Evolutionary conservation across 352 stramenopile genomes (phyloP).

Genomic region (Globisporangium takayamanum): DNA sequence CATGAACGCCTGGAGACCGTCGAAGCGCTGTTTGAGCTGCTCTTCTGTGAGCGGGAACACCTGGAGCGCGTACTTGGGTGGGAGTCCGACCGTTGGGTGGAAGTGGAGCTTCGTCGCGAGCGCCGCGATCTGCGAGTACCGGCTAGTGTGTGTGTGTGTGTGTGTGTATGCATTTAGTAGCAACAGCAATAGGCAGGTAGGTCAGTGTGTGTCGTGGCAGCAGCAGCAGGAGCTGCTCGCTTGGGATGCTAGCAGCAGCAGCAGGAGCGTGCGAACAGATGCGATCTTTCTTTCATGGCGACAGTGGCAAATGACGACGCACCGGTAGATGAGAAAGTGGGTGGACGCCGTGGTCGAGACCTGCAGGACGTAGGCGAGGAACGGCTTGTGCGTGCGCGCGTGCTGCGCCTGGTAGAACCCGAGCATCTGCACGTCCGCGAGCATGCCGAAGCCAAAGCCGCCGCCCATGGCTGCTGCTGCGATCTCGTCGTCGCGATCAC

Average conservation of each 20-base stretch:
- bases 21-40: constrained; percentile 62
- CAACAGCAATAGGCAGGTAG: background rate
- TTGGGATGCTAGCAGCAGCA: no score
- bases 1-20: constrained; percentile 54
- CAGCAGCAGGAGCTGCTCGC: no score
- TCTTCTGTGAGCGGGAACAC: constrained; percentile 60
- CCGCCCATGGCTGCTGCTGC: constrained; percentile 9
- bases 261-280: background rate
- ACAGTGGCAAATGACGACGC: background rate
- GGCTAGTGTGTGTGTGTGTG: constrained; percentile 14
- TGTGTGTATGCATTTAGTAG: background rate
- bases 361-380: constrained; percentile 73
- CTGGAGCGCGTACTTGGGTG: constrained; percentile 76
- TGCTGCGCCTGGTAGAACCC: constrained; percentile 76
- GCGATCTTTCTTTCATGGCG: background rate
- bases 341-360: constrained; percentile 29
- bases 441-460: constrained; percentile 56
- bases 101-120: constrained; percentile 61
- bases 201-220: background rate
- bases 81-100: constrained; percentile 56
- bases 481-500: no score
- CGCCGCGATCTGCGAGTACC: constrained; percentile 69
- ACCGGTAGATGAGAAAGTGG: constrained; percentile 67
- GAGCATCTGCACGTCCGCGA: constrained; percentile 68
- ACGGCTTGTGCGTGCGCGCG: constrained; percentile 32